phyloP scores from a whole-genome alignment of 2,329 filamentous ascomycete genomes.

The Epichloe sp. region DNA sequence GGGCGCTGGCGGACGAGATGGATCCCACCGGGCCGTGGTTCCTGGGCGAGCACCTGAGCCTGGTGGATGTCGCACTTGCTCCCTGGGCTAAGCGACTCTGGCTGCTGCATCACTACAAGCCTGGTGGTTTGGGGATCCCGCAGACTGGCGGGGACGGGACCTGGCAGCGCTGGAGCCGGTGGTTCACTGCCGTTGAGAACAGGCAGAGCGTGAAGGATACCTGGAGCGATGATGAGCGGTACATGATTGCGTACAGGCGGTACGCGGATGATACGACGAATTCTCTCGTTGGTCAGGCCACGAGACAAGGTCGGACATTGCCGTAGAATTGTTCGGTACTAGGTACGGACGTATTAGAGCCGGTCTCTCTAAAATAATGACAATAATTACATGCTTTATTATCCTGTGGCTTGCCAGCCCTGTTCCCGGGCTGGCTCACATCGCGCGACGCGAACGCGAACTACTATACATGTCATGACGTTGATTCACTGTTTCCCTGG shows the following conservation, averaged over 20 bases:
- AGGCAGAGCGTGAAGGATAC: constrained; percentile 54
- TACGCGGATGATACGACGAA: constrained; percentile 54
- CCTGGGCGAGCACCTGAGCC: constrained; percentile 44
- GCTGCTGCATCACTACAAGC: constrained; percentile 63
- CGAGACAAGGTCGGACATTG: constrained; percentile 46
- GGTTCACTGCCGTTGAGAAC: constrained; percentile 44
- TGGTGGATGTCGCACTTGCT: constrained; percentile 59
- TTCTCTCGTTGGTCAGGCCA: constrained; percentile 48
- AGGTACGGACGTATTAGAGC: not conserved
- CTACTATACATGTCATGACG: too few relatives aligned
- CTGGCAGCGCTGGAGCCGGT: constrained; percentile 54
- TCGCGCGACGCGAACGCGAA: too few relatives aligned
- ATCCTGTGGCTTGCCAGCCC: too few relatives aligned
- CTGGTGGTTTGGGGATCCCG: constrained; percentile 35
- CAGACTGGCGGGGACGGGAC: constrained; percentile 37
- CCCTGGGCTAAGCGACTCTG: constrained; percentile 63
- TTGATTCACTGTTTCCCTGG: too few relatives aligned
- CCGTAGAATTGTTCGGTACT: constrained; percentile 22
- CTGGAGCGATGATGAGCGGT: constrained; percentile 53
- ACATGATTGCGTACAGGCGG: constrained; percentile 53
- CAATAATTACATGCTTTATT: too few relatives aligned
- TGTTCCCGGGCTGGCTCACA: too few relatives aligned
- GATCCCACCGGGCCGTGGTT: constrained; percentile 48
- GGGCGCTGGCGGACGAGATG: constrained; percentile 50
- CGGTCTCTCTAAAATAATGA: too few relatives aligned